phyloP scores from a whole-genome alignment of 1,139 yeast genomes.

The Debaryomyces sp. region DNA sequence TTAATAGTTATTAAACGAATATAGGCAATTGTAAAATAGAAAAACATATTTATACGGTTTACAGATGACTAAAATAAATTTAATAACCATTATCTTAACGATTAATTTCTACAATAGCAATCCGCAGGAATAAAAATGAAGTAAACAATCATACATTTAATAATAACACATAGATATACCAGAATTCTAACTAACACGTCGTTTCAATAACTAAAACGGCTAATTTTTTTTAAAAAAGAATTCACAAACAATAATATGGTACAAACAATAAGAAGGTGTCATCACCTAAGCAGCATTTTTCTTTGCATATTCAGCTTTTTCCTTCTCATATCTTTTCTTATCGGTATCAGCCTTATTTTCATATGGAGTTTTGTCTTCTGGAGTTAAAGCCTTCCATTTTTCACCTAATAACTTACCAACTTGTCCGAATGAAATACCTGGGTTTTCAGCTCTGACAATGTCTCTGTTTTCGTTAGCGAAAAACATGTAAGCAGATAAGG shows the following conservation, averaged over 20 bases:
- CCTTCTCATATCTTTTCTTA: slow-evolving; percentile 96
- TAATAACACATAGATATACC: slow-evolving; percentile 6
- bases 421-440: slow-evolving; percentile 90
- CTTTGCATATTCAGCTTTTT: slow-evolving; percentile 85
- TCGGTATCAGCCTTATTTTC: slow-evolving; percentile 93
- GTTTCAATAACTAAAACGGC: neutral
- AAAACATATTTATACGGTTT: neutral
- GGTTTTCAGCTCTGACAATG: slow-evolving; percentile 90
- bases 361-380: slow-evolving; percentile 84
- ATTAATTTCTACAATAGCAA: neutral
- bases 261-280: slow-evolving; percentile 4
- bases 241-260: slow-evolving; percentile 9
- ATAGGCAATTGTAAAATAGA: too few relatives aligned
- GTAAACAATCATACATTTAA: slow-evolving; percentile 6
- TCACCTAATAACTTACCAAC: slow-evolving; percentile 93
- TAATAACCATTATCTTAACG: neutral
- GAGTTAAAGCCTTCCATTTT: slow-evolving; percentile 88
- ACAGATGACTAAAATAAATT: too few relatives aligned
- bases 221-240: neutral
- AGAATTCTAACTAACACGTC: neutral
- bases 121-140: neutral
- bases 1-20: too few relatives aligned
- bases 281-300: slow-evolving; percentile 19
- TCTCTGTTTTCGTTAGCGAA: slow-evolving; percentile 98
- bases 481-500: slow-evolving; percentile 97